Evolutionary conservation across 2,329 filamentous ascomycete species (phyloP), one percentile per base, ranked within the genome.

Genomic region (Penicillium italicum): DNA sequence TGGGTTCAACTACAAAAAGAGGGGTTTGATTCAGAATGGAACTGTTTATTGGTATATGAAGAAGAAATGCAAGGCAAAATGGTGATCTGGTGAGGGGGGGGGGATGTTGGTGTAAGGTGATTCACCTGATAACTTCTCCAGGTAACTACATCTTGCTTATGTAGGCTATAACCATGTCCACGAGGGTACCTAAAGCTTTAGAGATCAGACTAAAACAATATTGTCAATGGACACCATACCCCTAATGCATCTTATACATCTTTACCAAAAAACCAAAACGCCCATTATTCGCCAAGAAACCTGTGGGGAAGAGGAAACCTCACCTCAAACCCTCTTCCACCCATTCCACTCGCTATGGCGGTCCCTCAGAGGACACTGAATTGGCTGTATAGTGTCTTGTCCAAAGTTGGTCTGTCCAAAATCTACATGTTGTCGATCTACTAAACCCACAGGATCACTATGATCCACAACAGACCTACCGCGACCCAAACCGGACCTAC

Each of bases 341-440:
- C 28, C 58, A 60, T 33, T 43, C 28, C 12, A 16, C 37, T 34
- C 11, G 20, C 40, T 58, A 67, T 64, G 64, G 85, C 86, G 66
- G 89, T 96, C 71, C 88, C 90, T 67, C 91, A 96, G 75, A 89
- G 91, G 77, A 88, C 95, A 58, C 81, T 97, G 69, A 92, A 91
- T 77, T 97, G 93, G 93, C 85, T 97, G 6, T 96, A 96, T 77
- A 94, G 90, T 76, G 87, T 96, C 53, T 77, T 97, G 56, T 90
- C 88, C 40, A 90, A 86, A 67, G 89, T 91, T 77, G 41, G 63
- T 55, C 20, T 11, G 47, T 43, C 2, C 7, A 14, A 5, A 26
- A 4, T 9, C 16, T n/a, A 24, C 22, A 11, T 26, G 3, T 14
- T 18, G 20, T 31, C 6, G 2, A 33, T 44, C 24, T 36, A 56